Conservation (phyloP, 352 stramenopile species). For the Ophiocytium majus region DNA sequence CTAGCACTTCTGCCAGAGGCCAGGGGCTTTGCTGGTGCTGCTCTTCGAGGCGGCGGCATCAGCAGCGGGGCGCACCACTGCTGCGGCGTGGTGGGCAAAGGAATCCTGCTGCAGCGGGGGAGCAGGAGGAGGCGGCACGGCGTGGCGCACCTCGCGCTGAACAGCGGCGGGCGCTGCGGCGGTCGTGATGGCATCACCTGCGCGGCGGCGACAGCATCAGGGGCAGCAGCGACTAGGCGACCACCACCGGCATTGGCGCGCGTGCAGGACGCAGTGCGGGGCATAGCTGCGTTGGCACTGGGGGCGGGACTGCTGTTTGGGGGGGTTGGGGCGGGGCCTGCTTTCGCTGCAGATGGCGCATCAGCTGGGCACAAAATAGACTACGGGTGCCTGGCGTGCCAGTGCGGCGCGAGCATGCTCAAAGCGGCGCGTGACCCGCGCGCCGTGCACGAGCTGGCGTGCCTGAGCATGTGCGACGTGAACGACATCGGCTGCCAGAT, state of each 20-base stretch:
- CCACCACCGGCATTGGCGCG: neutral
- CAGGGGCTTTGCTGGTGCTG: neutral
- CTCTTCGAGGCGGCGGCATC: neutral
- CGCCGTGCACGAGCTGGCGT: neutral
- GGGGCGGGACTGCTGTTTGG: neutral
- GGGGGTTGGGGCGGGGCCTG: neutral
- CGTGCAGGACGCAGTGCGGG: neutral
- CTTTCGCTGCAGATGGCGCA: neutral
- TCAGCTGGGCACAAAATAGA: neutral
- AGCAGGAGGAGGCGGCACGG: no score
- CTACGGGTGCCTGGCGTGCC: slow-evolving; percentile 11
- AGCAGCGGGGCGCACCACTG: no score
- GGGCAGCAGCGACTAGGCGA: neutral
- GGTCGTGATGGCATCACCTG: no score
- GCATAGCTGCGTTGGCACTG: neutral
- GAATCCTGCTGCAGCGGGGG: no score
- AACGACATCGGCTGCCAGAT: slow-evolving; percentile 23
- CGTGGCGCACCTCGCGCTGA: no score
- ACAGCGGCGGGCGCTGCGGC: no score
- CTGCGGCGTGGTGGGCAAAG: no score
- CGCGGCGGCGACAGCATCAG: neutral
- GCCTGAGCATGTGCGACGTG: neutral
- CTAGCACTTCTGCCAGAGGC: neutral
- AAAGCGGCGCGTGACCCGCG: neutral
- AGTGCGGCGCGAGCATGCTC: neutral